phyloP scores from a whole-genome alignment of 148 eudicot species.

The Spergularia marina region DNA sequence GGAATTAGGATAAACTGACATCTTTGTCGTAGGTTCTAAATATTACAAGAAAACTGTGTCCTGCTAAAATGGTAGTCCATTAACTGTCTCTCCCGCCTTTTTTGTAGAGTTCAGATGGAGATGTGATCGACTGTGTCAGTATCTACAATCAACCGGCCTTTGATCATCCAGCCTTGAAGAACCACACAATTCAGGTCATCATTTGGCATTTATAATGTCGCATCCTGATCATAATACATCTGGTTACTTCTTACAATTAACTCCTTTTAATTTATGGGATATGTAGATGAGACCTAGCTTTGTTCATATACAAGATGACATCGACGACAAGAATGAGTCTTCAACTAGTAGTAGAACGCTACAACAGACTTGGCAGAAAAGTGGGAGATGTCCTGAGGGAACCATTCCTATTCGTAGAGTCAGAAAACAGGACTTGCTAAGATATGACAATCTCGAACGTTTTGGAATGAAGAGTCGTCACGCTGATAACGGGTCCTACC shows the following conservation, averaged over 20 bases:
- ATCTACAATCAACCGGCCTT: conserved; percentile 63
- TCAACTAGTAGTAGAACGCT: conserved; percentile 9
- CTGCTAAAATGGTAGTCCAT: too few relatives aligned
- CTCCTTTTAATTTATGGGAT: not conserved
- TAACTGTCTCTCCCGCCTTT: not conserved
- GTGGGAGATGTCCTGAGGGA: conserved; percentile 61
- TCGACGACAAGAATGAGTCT: conserved; percentile 15
- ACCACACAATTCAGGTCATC: conserved; percentile 55
- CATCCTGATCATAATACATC: not conserved
- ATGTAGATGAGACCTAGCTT: conserved; percentile 47
- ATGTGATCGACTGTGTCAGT: conserved; percentile 57
- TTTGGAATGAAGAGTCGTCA: conserved; percentile 38
- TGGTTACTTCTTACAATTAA: not conserved
- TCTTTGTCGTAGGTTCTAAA: too few relatives aligned
- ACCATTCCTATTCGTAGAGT: conserved; percentile 57
- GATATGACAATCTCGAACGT: conserved; percentile 18
- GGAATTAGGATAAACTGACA: too few relatives aligned
- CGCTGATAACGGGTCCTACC: not conserved
- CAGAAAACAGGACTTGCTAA: conserved; percentile 22
- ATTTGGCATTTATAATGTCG: not conserved
- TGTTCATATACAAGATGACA: conserved; percentile 3
- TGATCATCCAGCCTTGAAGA: conserved; percentile 49
- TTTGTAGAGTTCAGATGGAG: conserved; percentile 70
- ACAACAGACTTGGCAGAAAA: conserved; percentile 54
- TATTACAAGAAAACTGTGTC: too few relatives aligned